phyloP scores from a whole-genome alignment of 306 rosid species.

The Corylus avellana region DNA sequence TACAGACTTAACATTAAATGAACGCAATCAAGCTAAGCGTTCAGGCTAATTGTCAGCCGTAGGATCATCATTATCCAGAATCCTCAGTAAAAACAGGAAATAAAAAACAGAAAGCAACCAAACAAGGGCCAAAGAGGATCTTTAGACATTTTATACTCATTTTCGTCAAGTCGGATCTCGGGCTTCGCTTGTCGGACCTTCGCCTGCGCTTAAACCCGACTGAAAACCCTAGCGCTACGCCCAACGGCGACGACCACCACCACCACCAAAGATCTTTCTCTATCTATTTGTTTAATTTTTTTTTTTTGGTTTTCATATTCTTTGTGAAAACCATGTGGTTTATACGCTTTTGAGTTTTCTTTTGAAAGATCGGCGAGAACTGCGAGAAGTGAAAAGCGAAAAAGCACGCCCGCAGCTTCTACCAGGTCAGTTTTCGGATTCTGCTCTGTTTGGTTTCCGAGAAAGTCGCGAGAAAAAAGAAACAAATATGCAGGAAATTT shows the following conservation, averaged over 20 bases:
- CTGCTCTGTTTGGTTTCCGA: slow-evolving; percentile 14
- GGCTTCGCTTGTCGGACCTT: slow-evolving; percentile 7
- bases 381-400: not conserved
- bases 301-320: not conserved
- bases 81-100: not conserved
- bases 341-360: not conserved
- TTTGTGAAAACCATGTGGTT: not conserved
- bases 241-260: not conserved
- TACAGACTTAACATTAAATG: not conserved
- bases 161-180: not conserved
- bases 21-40: not conserved
- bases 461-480: not conserved
- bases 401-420: not conserved
- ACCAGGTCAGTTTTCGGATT: slow-evolving; percentile 8
- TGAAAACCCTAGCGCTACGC: slow-evolving; percentile 26
- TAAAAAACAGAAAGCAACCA: not conserved
- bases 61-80: not conserved
- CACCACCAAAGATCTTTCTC: not conserved
- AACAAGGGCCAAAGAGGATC: not conserved
- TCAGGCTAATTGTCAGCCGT: not conserved
- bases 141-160: not conserved
- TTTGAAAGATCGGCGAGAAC: slow-evolving; percentile 22
- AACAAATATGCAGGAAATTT: not conserved
- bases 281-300: not conserved
- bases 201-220: slow-evolving; percentile 15